A percentile compares a stretch with the other conserved stretches of the same genome.
Conservation (phyloP, 2,329 filamentous ascomycete genomes). For the Elsinoe fawcettii region DNA sequence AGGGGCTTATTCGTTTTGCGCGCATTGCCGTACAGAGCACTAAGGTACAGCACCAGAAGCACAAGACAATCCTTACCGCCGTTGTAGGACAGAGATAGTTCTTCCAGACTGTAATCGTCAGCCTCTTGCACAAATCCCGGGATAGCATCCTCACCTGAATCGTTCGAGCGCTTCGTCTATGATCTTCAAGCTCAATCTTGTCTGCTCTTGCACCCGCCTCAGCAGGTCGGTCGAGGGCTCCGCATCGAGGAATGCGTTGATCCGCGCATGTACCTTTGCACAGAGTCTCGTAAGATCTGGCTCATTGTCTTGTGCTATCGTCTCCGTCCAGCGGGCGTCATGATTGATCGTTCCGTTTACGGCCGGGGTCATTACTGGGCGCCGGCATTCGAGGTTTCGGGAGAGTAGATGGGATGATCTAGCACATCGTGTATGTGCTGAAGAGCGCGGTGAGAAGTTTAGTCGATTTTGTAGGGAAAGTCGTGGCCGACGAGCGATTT, state of each 20-base stretch:
- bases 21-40: conserved; percentile 43
- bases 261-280: conserved; percentile 48
- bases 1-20: conserved; percentile 16
- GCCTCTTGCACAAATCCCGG: conserved; percentile 10
- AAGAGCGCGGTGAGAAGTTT: too few species aligned
- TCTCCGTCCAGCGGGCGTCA: conserved; percentile 18
- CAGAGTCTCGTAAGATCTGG: conserved; percentile 42
- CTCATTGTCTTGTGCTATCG: conserved; percentile 39
- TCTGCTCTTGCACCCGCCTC: conserved; percentile 63
- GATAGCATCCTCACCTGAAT: conserved; percentile 56
- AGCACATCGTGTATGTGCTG: neutral
- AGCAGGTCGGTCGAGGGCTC: conserved; percentile 51
- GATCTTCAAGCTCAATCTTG: conserved; percentile 61
- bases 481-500: neutral
- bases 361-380: conserved; percentile 12
- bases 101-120: conserved; percentile 50
- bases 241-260: conserved; percentile 59
- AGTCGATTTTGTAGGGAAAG: too few species aligned
- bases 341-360: conserved; percentile 11
- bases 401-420: neutral
- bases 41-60: conserved; percentile 77
- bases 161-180: conserved; percentile 65
- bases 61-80: conserved; percentile 97
- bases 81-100: conserved; percentile 90
- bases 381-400: conserved; percentile 1